phyloP scores from a whole-genome alignment of 441 rosid species.

The Melastoma candidum region DNA sequence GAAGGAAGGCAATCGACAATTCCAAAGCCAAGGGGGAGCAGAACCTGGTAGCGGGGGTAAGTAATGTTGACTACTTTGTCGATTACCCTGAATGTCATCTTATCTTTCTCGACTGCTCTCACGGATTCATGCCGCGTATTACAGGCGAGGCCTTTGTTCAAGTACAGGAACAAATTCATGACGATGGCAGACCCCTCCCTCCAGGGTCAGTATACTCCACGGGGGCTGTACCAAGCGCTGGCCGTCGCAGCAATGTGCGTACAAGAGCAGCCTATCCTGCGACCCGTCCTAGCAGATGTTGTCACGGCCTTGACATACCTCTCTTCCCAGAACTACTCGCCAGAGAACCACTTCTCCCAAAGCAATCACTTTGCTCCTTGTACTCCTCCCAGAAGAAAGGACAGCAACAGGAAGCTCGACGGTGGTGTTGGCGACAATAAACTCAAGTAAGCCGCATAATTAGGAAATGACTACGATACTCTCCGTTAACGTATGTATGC shows the following conservation, averaged over 20 bases:
- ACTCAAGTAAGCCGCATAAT: too few species aligned
- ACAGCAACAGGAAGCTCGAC: slow-evolving; percentile 8
- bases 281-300: slow-evolving; percentile 17
- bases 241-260: slow-evolving; percentile 15
- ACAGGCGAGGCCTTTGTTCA: slow-evolving; percentile 17
- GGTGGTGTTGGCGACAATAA: neutral
- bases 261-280: slow-evolving; percentile 16
- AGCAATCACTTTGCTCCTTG: slow-evolving; percentile 9
- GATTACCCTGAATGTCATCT: too few species aligned
- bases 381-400: slow-evolving; percentile 17
- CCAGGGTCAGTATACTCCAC: slow-evolving; percentile 14
- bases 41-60: slow-evolving; percentile 20
- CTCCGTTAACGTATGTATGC: too few species aligned
- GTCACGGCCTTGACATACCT: slow-evolving; percentile 17
- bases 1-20: slow-evolving; percentile 17
- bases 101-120: neutral
- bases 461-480: too few species aligned
- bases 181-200: slow-evolving; percentile 15
- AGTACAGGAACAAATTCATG: slow-evolving; percentile 13
- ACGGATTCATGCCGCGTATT: neutral
- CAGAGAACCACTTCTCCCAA: neutral
- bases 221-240: slow-evolving; percentile 19
- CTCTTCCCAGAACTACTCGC: slow-evolving; percentile 14
- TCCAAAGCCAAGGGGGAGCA: slow-evolving; percentile 14
- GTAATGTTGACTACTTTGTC: neutral